Evolutionary conservation across 208 protist species (phyloP), one percentile per base, ranked within the genome.

Genomic region (Wallacemonas sp.): DNA sequence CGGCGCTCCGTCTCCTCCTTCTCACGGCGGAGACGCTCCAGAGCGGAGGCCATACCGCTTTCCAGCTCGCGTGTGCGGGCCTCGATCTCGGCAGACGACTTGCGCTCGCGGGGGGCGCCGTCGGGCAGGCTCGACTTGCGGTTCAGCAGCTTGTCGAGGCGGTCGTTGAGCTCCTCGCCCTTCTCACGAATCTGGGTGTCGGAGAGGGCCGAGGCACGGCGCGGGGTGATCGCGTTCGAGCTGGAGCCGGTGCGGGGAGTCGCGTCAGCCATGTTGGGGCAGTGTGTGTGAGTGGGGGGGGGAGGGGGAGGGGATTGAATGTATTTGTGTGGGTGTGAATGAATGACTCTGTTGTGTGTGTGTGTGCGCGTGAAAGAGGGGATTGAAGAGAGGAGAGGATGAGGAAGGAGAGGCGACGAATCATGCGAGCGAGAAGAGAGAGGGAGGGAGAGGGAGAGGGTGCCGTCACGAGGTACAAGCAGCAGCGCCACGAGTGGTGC

Each of bases 61-160:
- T 58, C 34, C 29, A 58, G 32, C 32, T 58, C 52, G 14, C 52
- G 52, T 6, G 52, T 58, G 52, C 52, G 52, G 9, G 52, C 52
- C 14, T 58, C 52, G 30, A 58, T 17, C 52, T 58, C 52, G 26
- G 52, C 52, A 14, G 52, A 58, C 9, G 52, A 39, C 19, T 39
- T 58, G 14, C 52, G 52, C 0, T 58, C 52, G 23, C 52, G 52
- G 12, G 52, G 52, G 0, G 52, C 38, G 52, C 52, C 52, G 2
- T 58, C 30, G 6, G 52, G 52, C 29, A 58, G 30, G 30, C 30
- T 58, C 29, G 30, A 24, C 19, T 58, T 58, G 52, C 52, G 52
- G 30, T 39, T 58, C 4, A 58, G 52, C 30, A 58, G 52, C 30
- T 39, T 33, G 32, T 58, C 52, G 17, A 58, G 32, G 30, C 52